Percentiles rank a stretch among this genome's conserved stretches.
These are phyloP conservation scores for Cyclotella choctawhatcheeana DNA, from an alignment of 108 stramenopile genomes.

Conservation along the genomic window DNA sequence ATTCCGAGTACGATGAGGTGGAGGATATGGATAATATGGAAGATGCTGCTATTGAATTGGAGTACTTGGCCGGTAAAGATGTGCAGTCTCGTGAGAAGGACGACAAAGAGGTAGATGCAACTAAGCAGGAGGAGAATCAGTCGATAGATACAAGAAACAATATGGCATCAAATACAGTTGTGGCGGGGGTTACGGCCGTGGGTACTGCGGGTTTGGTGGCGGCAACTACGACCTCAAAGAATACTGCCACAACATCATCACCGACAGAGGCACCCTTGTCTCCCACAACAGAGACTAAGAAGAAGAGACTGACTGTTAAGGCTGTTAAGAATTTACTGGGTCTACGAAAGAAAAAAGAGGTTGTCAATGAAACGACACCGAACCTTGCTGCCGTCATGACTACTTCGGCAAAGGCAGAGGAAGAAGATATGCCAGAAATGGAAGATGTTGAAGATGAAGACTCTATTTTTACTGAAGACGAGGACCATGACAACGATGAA, in stretches of 20 bases:
- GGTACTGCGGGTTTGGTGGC: conserved; percentile 12
- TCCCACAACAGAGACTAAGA: not conserved
- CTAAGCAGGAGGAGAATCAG: no score
- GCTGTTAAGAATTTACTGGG: conserved; percentile 18
- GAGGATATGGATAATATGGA: not conserved
- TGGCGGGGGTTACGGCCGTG: not conserved
- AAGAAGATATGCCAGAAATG: conserved; percentile 2
- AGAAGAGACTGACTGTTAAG: conserved; percentile 19
- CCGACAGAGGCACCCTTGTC: not conserved
- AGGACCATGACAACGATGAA: not conserved
- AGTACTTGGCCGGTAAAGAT: conserved; percentile 18
- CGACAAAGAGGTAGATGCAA: not conserved
- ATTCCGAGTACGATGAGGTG: conserved; percentile 14
- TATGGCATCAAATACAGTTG: not conserved
- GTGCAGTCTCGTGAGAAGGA: not conserved
- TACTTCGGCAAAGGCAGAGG: not conserved
- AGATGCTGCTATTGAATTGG: conserved; percentile 39
- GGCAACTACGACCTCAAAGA: not conserved
- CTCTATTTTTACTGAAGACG: conserved; percentile 1
- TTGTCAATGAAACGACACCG: not conserved
- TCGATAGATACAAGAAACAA: not conserved
- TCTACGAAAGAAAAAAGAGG: conserved; percentile 8
- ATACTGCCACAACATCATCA: not conserved
- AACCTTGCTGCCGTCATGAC: not conserved
- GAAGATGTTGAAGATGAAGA: not conserved